Percentiles rank a stretch among this genome's conserved stretches.
Conservation (phyloP, 768 basidiomycete genomes). For the Collybia nuda region DNA sequence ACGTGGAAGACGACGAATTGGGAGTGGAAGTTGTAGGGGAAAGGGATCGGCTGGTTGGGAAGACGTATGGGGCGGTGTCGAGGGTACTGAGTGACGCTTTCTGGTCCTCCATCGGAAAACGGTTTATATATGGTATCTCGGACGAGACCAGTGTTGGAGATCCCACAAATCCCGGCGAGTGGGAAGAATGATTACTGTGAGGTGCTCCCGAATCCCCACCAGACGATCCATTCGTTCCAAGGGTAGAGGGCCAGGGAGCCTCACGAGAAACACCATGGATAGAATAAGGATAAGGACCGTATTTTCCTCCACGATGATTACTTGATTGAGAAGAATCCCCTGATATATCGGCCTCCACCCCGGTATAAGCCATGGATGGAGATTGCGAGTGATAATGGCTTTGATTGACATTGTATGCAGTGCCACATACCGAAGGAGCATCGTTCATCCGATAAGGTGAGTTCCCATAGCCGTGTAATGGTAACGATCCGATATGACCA, state of each 20-base stretch:
- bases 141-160: slow-evolving; percentile 54
- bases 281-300: slow-evolving; percentile 47
- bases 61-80: slow-evolving; percentile 57
- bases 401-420: slow-evolving; percentile 41
- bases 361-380: slow-evolving; percentile 40
- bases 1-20: slow-evolving; percentile 59
- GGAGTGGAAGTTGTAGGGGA: slow-evolving; percentile 68
- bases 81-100: slow-evolving; percentile 52
- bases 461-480: slow-evolving; percentile 33
- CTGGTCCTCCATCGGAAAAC: slow-evolving; percentile 49
- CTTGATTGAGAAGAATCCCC: slow-evolving; percentile 27
- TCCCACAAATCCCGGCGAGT: slow-evolving; percentile 54
- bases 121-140: slow-evolving; percentile 25
- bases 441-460: slow-evolving; percentile 45
- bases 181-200: slow-evolving; percentile 42
- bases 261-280: slow-evolving; percentile 34
- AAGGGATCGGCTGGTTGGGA: slow-evolving; percentile 67
- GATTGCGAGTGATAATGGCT: slow-evolving; percentile 46
- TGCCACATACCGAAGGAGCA: slow-evolving; percentile 42
- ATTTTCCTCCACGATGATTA: slow-evolving; percentile 49
- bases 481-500: slow-evolving; percentile 30
- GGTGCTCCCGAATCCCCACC: slow-evolving; percentile 40
- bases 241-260: slow-evolving; percentile 35
- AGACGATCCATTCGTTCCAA: slow-evolving; percentile 33
- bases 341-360: slow-evolving; percentile 23